phyloP scores from a whole-genome alignment of 768 basidiomycete genomes.

The Melanogaster broomeanus region DNA sequence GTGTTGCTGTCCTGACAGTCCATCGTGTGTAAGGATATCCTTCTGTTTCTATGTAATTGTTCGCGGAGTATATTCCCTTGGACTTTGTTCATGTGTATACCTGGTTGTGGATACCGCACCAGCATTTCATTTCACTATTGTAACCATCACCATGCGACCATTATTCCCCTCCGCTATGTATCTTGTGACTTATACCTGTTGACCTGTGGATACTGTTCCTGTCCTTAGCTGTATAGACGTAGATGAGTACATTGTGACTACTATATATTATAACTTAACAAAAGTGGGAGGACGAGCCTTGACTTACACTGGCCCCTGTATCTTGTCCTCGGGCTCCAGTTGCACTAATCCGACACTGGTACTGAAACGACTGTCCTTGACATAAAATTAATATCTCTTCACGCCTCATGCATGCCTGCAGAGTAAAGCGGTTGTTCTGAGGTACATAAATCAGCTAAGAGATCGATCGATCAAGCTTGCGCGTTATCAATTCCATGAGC shows the following conservation, averaged over 20 bases:
- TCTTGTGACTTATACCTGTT: neutral
- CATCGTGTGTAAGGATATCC: slow-evolving; percentile 37
- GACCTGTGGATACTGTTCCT: neutral
- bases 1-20: slow-evolving; percentile 77
- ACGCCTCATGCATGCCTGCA: too few species aligned
- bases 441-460: too few species aligned
- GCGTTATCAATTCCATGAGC: too few species aligned
- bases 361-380: too few species aligned
- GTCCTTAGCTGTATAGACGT: neutral
- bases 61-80: neutral
- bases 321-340: too few species aligned
- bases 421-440: too few species aligned
- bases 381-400: too few species aligned
- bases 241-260: too few species aligned
- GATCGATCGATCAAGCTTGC: too few species aligned
- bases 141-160: slow-evolving; percentile 3
- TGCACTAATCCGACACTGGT: too few species aligned
- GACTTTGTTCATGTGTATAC: neutral
- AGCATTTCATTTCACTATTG: neutral
- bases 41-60: neutral
- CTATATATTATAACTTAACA: too few species aligned
- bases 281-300: slow-evolving; percentile 2
- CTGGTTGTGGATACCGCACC: neutral
- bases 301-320: neutral
- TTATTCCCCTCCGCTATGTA: neutral